A percentile compares a stretch with the other conserved stretches of the same genome.
Evolutionary conservation across 306 rosid genomes (phyloP).

Genomic region (Rosa rugosa): DNA sequence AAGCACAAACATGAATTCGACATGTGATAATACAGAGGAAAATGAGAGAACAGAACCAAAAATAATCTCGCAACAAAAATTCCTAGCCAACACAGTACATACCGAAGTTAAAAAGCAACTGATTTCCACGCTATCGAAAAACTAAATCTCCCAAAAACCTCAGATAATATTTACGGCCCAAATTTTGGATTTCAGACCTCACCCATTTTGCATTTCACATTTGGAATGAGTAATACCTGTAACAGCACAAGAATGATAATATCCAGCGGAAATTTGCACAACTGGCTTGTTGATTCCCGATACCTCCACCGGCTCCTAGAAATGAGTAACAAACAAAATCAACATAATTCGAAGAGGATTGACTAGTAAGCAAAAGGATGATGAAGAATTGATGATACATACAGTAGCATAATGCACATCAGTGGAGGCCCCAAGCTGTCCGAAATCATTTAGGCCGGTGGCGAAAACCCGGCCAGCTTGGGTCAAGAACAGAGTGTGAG

Average conservation of each 20-base stretch:
- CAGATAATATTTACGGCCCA: no score
- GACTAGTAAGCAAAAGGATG: background rate
- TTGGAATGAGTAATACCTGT: conserved; percentile 48
- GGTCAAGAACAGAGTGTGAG: conserved; percentile 89
- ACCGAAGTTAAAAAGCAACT: background rate
- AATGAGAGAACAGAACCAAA: no score
- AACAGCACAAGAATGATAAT: conserved; percentile 80
- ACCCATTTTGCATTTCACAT: no score
- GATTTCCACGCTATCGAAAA: background rate
- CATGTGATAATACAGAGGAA: no score
- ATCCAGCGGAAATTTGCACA: conserved; percentile 77
- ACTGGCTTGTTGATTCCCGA: conserved; percentile 62
- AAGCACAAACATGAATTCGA: no score
- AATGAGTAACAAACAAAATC: conserved; percentile 12
- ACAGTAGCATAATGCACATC: conserved; percentile 50
- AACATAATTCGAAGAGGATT: conserved; percentile 6
- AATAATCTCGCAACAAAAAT: background rate
- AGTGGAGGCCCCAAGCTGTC: conserved; percentile 74
- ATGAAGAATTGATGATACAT: conserved; percentile 26
- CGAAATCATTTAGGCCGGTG: conserved; percentile 88
- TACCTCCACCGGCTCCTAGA: conserved; percentile 72
- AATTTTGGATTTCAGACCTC: no score
- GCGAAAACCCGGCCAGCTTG: conserved; percentile 73
- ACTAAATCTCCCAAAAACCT: no score
- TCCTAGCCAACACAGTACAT: background rate